Evolutionary conservation across 2,329 filamentous ascomycete genomes (phyloP), one percentile per base, ranked within the genome.

Genomic region (Fusarium sp.): DNA sequence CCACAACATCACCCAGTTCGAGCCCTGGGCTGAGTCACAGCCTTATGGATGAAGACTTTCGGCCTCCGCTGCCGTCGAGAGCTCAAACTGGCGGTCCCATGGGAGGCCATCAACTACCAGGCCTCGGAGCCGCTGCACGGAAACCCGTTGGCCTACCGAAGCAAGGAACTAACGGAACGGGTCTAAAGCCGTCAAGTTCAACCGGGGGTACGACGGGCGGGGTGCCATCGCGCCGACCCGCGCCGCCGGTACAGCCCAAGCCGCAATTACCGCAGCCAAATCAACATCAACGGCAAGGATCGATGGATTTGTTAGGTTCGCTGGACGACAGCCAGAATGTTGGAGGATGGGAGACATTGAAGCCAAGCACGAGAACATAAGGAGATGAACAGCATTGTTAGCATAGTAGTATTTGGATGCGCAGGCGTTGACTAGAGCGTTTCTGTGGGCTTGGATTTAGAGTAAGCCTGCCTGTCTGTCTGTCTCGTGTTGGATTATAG

Each of bases 321-420:
- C 75, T 87, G 32, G 83, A 82, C 45, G 85, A 87, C 46, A 81
- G 74, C n/a, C 79, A 79, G 38, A 84, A 84, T 40, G 80, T 88
- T 77, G 83, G 84, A 15, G 82, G 84, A 24, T 89, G 87, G 86
- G 85, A 88, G 73, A 85, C 86, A 7, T 73, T 89, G 73, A 86
- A 86, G 75, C 87, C 87, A 27, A 82, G 76, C 56, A 75, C 75
- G 40, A 72, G 71, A 50, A 58, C 71, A 59, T 73, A 66, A 57
- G 42, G 46, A 40, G 29, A 15, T 54, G 29, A 30, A n/a, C n/a
- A 47, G 42, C 10, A 49, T 66, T 47, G 45, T 22, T 27, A 55
- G 18, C 34, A 30, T 30, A 53, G 29, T 52, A 43, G 50, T 50
- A 25, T 22, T 66, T 66, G 46, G 46, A 46, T 66, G 44, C 57